phyloP scores from a whole-genome alignment of 2,329 filamentous ascomycete genomes.

The Parastagonospora nodorum region DNA sequence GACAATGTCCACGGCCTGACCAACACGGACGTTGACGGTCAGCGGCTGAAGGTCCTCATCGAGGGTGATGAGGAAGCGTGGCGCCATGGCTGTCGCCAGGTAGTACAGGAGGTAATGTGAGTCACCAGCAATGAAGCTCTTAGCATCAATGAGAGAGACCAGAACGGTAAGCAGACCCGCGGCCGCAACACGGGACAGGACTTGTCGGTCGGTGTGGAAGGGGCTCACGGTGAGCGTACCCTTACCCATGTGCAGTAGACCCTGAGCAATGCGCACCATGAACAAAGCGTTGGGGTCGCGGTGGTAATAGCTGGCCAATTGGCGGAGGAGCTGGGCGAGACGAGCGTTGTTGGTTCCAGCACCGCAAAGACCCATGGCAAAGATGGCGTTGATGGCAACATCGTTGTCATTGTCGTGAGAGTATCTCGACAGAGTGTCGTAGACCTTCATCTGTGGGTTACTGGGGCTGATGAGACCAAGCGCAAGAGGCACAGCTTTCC shows the following conservation, averaged over 20 bases:
- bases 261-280: slow-evolving; percentile 98
- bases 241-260: slow-evolving; percentile 98
- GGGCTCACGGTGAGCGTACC: slow-evolving; percentile 93
- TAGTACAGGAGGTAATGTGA: slow-evolving; percentile 96
- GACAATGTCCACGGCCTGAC: slow-evolving; percentile 97
- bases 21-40: slow-evolving; percentile 93
- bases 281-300: slow-evolving; percentile 94
- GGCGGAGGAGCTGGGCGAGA: slow-evolving; percentile 88
- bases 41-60: slow-evolving; percentile 93
- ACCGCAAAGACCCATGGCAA: slow-evolving; percentile 96
- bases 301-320: slow-evolving; percentile 97
- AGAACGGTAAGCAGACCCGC: slow-evolving; percentile 89
- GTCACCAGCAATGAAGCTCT: slow-evolving; percentile 75
- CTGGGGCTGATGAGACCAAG: slow-evolving; percentile 97
- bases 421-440: slow-evolving; percentile 96
- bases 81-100: slow-evolving; percentile 94
- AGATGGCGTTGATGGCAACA: slow-evolving; percentile 97
- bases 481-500: slow-evolving; percentile 91
- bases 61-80: slow-evolving; percentile 92
- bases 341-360: slow-evolving; percentile 98
- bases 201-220: slow-evolving; percentile 98
- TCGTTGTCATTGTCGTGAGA: slow-evolving; percentile 99
- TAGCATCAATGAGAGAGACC: slow-evolving; percentile 92
- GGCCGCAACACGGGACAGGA: slow-evolving; percentile 88
- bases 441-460: slow-evolving; percentile 99